phyloP scores from a whole-genome alignment of 1,284 basidiomycete species.

The Rugosomyces carneus region DNA sequence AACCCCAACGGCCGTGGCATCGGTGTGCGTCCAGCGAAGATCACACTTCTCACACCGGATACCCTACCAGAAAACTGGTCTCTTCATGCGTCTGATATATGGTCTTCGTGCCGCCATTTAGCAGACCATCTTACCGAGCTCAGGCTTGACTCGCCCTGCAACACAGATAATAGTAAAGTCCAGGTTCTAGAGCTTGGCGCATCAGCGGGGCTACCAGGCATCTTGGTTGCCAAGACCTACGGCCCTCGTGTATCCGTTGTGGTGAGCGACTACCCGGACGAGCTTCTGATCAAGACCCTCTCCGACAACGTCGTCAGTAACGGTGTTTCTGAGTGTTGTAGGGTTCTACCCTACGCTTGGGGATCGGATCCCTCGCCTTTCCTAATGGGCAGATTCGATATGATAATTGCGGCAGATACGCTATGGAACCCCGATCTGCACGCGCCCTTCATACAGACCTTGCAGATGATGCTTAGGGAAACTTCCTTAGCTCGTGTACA shows the following conservation, averaged over 20 bases:
- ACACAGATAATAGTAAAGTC: conserved; percentile 16
- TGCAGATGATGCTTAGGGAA: conserved; percentile 41
- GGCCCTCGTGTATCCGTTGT: conserved; percentile 36
- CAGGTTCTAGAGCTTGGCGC: conserved; percentile 68
- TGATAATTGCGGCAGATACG: conserved; percentile 68
- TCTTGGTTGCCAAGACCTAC: conserved; percentile 49
- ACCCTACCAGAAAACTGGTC: conserved; percentile 63
- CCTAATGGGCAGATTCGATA: conserved; percentile 41
- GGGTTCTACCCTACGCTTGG: conserved; percentile 55
- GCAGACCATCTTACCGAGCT: conserved; percentile 54
- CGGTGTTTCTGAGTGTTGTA: conserved; percentile 38
- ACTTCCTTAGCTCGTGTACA: conserved; percentile 42
- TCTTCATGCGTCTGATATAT: conserved; percentile 69
- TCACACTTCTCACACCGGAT: conserved; percentile 51
- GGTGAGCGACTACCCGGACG: conserved; percentile 68
- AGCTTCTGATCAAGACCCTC: conserved; percentile 50
- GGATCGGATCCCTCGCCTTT: conserved; percentile 42
- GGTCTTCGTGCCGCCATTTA: conserved; percentile 59
- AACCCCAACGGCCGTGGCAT: conserved; percentile 13
- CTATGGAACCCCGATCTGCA: conserved; percentile 67
- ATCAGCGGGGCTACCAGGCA: conserved; percentile 65
- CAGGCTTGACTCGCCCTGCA: conserved; percentile 22
- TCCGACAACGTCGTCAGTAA: conserved; percentile 52
- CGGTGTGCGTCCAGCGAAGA: conserved; percentile 12
- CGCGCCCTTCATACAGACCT: conserved; percentile 42